phyloP scores from a whole-genome alignment of 2,329 filamentous ascomycete species.

The Fusarium sp. region DNA sequence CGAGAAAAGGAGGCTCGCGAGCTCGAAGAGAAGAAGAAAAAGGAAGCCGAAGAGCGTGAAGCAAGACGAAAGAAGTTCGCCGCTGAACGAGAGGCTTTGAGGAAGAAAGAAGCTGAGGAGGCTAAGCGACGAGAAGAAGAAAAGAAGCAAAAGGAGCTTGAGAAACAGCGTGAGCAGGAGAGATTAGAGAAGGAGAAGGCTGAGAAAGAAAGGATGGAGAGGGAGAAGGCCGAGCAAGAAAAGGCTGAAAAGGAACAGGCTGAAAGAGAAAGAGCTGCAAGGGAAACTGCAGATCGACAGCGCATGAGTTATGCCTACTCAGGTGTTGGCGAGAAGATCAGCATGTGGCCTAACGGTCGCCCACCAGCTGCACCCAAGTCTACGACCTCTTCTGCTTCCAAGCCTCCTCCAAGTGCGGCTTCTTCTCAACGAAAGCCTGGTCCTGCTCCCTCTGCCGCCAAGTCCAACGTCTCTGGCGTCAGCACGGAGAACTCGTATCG shows the following conservation, averaged over 20 bases:
- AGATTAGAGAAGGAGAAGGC: slow-evolving; percentile 48
- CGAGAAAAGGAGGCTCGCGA: slow-evolving; percentile 56
- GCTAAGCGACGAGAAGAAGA: slow-evolving; percentile 37
- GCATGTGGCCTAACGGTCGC: slow-evolving; percentile 75
- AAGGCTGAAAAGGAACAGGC: slow-evolving; percentile 47
- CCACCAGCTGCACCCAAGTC: slow-evolving; percentile 54
- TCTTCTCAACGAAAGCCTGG: slow-evolving; percentile 52
- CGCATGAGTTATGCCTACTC: slow-evolving; percentile 71
- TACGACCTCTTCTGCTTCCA: slow-evolving; percentile 40
- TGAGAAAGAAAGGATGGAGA: slow-evolving; percentile 28
- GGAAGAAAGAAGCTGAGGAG: slow-evolving; percentile 43
- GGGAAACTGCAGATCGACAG: slow-evolving; percentile 52
- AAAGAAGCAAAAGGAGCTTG: slow-evolving; percentile 57
- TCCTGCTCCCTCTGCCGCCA: slow-evolving; percentile 61
- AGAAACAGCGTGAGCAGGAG: slow-evolving; percentile 52
- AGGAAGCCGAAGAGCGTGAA: slow-evolving; percentile 55
- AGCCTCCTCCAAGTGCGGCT: slow-evolving; percentile 41
- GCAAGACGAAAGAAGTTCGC: slow-evolving; percentile 46
- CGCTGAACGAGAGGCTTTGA: slow-evolving; percentile 35
- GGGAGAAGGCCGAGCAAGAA: slow-evolving; percentile 48
- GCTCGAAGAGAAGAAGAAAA: slow-evolving; percentile 47
- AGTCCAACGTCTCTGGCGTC: slow-evolving; percentile 68
- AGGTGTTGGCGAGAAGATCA: slow-evolving; percentile 75
- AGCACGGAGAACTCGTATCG: slow-evolving; percentile 78
- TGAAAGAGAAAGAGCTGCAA: slow-evolving; percentile 48